Evolutionary conservation across 345 rosid genomes (phyloP).

Genomic region (Sonneratia caseolaris): DNA sequence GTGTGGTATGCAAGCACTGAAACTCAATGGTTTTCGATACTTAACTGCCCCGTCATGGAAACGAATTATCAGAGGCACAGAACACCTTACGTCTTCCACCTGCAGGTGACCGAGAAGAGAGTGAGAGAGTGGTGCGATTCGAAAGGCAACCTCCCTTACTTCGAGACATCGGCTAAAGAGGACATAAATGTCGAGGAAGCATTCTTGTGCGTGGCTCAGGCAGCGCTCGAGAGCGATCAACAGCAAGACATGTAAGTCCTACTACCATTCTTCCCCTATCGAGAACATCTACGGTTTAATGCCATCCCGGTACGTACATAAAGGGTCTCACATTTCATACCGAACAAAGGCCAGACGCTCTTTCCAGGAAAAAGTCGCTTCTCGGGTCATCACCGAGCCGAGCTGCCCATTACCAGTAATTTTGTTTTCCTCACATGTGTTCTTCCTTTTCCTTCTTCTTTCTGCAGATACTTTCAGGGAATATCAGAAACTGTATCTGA

Average conservation of each 20-base stretch:
- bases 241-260: conserved; percentile 38
- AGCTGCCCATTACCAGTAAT: no score
- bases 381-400: no score
- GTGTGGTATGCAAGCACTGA: conserved; percentile 30
- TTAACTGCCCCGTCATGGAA: background rate
- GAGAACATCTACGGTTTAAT: no score
- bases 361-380: no score
- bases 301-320: no score
- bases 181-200: conserved; percentile 68
- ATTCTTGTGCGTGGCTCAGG: conserved; percentile 49
- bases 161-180: conserved; percentile 83
- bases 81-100: background rate
- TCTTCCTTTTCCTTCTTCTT: background rate
- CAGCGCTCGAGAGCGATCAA: conserved; percentile 46
- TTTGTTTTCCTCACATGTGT: background rate
- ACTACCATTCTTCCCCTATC: no score
- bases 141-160: conserved; percentile 52
- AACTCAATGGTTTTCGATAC: background rate
- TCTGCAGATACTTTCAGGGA: conserved; percentile 44
- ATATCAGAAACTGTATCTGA: conserved; percentile 52
- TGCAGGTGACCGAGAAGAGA: conserved; percentile 59
- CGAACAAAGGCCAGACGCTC: no score
- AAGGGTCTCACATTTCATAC: no score
- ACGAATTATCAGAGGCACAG: background rate
- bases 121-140: conserved; percentile 72